Conservation (phyloP, 192 early-diverging fungal species). For the Gamsiella multidivaricata region DNA sequence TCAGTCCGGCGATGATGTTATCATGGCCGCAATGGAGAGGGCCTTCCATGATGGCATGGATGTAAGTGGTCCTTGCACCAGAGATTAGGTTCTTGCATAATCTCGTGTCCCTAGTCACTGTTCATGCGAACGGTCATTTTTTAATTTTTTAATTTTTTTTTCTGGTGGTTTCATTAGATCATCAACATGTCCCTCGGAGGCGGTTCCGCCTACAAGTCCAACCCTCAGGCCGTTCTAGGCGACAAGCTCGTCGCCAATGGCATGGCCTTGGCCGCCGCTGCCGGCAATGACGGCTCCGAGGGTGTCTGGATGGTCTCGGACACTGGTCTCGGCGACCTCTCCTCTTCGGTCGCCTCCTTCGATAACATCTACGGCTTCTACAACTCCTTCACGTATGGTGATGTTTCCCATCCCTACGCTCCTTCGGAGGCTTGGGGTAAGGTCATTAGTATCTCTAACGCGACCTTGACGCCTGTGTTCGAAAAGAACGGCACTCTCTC, state of each 20-base stretch:
- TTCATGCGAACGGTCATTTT: no score
- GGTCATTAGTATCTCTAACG: slow-evolving; percentile 47
- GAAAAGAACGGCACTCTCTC: slow-evolving; percentile 23
- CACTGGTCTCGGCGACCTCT: slow-evolving; percentile 65
- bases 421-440: slow-evolving; percentile 9
- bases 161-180: slow-evolving; percentile 42
- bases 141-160: slow-evolving; percentile 22
- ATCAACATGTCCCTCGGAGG: slow-evolving; percentile 80
- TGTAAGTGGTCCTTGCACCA: no score
- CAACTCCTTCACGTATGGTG: slow-evolving; percentile 26
- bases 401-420: slow-evolving; percentile 7
- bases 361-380: slow-evolving; percentile 54
- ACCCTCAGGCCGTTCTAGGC: slow-evolving; percentile 61
- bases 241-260: slow-evolving; percentile 59
- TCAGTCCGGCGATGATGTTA: slow-evolving; percentile 69
- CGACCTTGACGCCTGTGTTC: slow-evolving; percentile 30
- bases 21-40: slow-evolving; percentile 78
- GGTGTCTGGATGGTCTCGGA: slow-evolving; percentile 69
- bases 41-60: slow-evolving; percentile 80
- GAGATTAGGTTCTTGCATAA: no score
- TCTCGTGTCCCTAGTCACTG: no score
- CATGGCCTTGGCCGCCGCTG: slow-evolving; percentile 69
- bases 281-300: slow-evolving; percentile 81
- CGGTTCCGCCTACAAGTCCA: slow-evolving; percentile 63
- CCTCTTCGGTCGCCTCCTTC: slow-evolving; percentile 70